These are phyloP conservation scores for Discostella pseudostelligera DNA, from an alignment of 108 stramenopile species.

Conservation along the genomic window DNA sequence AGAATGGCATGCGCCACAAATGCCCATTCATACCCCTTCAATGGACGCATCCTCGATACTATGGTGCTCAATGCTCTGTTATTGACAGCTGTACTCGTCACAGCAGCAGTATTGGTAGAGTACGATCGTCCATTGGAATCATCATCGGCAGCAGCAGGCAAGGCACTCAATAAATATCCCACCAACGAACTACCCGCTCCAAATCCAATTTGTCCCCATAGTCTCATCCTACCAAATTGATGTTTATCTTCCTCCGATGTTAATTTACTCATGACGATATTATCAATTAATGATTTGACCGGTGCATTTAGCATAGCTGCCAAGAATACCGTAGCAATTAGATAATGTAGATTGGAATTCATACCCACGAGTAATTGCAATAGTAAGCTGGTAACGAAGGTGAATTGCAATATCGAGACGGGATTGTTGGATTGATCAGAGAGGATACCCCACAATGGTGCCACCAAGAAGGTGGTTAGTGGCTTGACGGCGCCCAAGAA, in stretches of 20 bases:
- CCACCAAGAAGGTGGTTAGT: conserved; percentile 89
- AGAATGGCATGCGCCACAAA: conserved; percentile 71
- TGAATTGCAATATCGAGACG: conserved; percentile 78
- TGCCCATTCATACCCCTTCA: conserved; percentile 76
- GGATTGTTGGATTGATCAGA: conserved; percentile 76
- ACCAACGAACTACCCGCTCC: conserved; percentile 81
- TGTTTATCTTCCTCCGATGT: conserved; percentile 54
- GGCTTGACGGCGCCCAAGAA: conserved; percentile 93
- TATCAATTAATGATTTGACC: conserved; percentile 91
- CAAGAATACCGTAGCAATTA: conserved; percentile 76
- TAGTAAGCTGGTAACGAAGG: conserved; percentile 81
- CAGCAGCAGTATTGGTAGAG: no score
- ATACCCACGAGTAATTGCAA: conserved; percentile 70
- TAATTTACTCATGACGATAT: conserved; percentile 75
- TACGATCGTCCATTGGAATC: no score
- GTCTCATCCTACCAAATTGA: conserved; percentile 86
- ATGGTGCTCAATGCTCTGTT: no score
- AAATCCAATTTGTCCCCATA: conserved; percentile 96
- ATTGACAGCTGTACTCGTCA: no score
- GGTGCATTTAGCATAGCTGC: conserved; percentile 94
- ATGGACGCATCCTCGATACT: neutral
- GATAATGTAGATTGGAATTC: conserved; percentile 58
- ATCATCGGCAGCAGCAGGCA: conserved; percentile 16
- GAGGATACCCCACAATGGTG: conserved; percentile 92
- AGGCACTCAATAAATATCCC: conserved; percentile 43